Conservation (phyloP, 2,329 filamentous ascomycete genomes). For the Diaporthe eres region DNA sequence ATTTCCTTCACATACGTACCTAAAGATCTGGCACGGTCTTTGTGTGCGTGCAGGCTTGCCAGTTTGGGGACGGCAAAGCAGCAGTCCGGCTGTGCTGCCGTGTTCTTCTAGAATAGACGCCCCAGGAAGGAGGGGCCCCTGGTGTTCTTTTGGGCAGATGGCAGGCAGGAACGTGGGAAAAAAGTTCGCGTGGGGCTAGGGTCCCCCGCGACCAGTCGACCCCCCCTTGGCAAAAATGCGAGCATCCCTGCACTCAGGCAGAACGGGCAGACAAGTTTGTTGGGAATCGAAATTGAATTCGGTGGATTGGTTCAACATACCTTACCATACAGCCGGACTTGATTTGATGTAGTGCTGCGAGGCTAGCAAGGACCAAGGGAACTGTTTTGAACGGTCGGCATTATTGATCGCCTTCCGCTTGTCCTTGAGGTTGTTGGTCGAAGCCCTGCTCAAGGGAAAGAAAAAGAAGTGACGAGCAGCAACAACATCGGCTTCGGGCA, state of each 20-base stretch:
- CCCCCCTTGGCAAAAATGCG: conserved; percentile 21
- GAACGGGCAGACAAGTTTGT: conserved; percentile 23
- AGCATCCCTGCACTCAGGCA: conserved; percentile 34
- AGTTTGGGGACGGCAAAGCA: neutral
- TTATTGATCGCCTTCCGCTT: conserved; percentile 26
- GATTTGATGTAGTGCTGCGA: conserved; percentile 17
- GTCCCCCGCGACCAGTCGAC: conserved; percentile 24
- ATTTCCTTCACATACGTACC: neutral
- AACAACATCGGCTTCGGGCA: neutral
- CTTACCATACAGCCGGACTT: conserved; percentile 14
- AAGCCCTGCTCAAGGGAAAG: neutral
- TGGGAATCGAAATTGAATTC: conserved; percentile 34
- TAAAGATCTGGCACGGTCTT: neutral
- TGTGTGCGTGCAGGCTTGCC: neutral
- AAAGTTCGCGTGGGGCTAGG: conserved; percentile 32
- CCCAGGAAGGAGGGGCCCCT: conserved; percentile 11
- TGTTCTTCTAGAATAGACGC: neutral
- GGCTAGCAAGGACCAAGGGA: conserved; percentile 33
- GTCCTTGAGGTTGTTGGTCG: conserved; percentile 18
- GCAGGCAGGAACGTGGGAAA: conserved; percentile 14
- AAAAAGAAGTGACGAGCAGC: conserved; percentile 28
- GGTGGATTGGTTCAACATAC: conserved; percentile 35
- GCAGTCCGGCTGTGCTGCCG: neutral
- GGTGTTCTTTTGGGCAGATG: conserved; percentile 26
- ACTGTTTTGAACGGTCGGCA: conserved; percentile 6